These are phyloP conservation scores for Hyaloscypha finlandica DNA, from an alignment of 495 filamentous ascomycete genomes.

Conservation along the genomic window DNA sequence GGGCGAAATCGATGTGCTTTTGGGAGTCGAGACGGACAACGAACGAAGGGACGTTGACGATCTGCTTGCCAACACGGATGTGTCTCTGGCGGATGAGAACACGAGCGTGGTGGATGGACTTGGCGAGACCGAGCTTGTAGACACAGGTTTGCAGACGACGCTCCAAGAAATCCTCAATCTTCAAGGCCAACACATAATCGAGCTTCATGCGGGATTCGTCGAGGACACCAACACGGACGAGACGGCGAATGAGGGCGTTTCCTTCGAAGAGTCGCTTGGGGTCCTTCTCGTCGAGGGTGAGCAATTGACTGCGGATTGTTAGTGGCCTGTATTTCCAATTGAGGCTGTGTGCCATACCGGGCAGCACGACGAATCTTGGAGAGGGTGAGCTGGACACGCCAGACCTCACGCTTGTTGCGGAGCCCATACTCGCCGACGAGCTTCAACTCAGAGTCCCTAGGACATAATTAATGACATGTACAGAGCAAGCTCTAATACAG, in stretches of 20 bases:
- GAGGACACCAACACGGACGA: conserved; percentile 98
- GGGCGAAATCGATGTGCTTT: conserved; percentile 99
- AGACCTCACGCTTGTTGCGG: conserved; percentile 99
- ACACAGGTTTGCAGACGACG: conserved; percentile 98
- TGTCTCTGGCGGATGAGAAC: conserved; percentile 98
- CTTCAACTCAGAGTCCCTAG: conserved; percentile 98
- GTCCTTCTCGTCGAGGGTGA: conserved; percentile 99
- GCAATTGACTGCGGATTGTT: conserved; percentile 78
- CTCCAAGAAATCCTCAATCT: conserved; percentile 99
- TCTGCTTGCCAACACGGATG: conserved; percentile 99
- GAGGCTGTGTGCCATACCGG: conserved; percentile 65
- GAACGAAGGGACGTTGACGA: conserved; percentile 99
- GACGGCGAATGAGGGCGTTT: conserved; percentile 99
- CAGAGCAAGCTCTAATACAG: conserved; percentile 95
- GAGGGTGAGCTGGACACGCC: conserved; percentile 97
- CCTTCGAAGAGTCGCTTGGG: conserved; percentile 99
- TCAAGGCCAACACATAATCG: conserved; percentile 99
- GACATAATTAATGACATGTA: conserved; percentile 82
- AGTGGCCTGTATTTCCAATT: conserved; percentile 7
- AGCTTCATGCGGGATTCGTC: conserved; percentile 99
- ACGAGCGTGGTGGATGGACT: conserved; percentile 99
- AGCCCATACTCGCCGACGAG: conserved; percentile 98
- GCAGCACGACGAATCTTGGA: conserved; percentile 99
- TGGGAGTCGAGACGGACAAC: conserved; percentile 99
- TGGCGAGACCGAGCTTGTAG: conserved; percentile 99